These are phyloP conservation scores for Leishmania braziliensis DNA, from an alignment of 208 protist species.

Conservation along the genomic window DNA sequence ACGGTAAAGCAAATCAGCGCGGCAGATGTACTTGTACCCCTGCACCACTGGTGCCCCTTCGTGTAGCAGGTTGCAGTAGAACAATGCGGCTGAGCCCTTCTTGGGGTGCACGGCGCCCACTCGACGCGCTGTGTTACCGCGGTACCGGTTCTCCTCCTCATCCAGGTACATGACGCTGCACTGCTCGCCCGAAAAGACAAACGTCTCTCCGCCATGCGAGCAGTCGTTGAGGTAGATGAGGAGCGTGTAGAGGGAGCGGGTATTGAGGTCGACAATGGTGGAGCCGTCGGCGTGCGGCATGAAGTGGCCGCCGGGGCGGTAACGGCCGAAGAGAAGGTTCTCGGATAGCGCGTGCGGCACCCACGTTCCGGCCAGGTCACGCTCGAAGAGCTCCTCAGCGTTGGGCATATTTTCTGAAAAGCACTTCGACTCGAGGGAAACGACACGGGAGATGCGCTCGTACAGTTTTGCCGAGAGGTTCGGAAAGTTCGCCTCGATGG, in stretches of 20 bases:
- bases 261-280: slow-evolving; percentile 88
- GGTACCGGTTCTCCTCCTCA: slow-evolving; percentile 48
- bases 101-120: slow-evolving; percentile 59
- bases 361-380: slow-evolving; percentile 85
- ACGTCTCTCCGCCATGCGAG: slow-evolving; percentile 75
- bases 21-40: slow-evolving; percentile 86
- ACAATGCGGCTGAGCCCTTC: slow-evolving; percentile 82
- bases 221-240: slow-evolving; percentile 92
- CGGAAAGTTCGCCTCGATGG: slow-evolving; percentile 82
- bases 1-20: slow-evolving; percentile 84
- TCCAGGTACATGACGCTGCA: slow-evolving; percentile 65
- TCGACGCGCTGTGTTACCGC: slow-evolving; percentile 45
- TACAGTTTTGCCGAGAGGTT: slow-evolving; percentile 66
- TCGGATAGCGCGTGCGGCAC: slow-evolving; percentile 62
- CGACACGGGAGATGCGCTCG: slow-evolving; percentile 59
- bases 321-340: slow-evolving; percentile 85
- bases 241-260: slow-evolving; percentile 87
- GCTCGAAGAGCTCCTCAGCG: slow-evolving; percentile 68
- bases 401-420: slow-evolving; percentile 62
- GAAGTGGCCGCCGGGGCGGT: slow-evolving; percentile 88
- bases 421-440: slow-evolving; percentile 57
- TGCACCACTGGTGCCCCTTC: slow-evolving; percentile 74
- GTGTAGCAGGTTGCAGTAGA: slow-evolving; percentile 88
- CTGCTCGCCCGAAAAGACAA: slow-evolving; percentile 80
- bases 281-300: slow-evolving; percentile 91